Evolutionary conservation across 495 filamentous ascomycete species (phyloP), one percentile per base, ranked within the genome.

Genomic region (Penicillium diatomitis): DNA sequence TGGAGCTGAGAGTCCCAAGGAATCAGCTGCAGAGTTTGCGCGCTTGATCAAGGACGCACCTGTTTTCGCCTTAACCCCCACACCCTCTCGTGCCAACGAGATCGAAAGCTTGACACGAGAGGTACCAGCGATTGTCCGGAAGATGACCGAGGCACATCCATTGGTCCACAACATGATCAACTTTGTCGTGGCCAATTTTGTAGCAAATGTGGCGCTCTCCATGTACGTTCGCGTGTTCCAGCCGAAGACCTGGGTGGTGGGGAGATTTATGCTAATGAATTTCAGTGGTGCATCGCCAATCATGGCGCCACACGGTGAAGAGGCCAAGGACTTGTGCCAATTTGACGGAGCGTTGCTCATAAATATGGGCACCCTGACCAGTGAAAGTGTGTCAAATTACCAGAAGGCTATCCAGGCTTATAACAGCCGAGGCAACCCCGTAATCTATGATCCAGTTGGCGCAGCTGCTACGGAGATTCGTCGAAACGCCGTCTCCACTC

Each of bases 161-260:
- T 73, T 98, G 7, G 88, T 85, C 6, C 92, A 96, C 67, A 96
- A 95, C 63, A 96, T 97, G 85, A 96, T 94, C 39, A 96, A 96
- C 64, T 72, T 87, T 46, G 86, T 96, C 0, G 90, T 96, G 33
- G 87, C 91, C 54, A 95, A 95, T 60, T 86, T 98, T 57, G 87
- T 88, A 8, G 91, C 92, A 11, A 96, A 94, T 56, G 83, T 96
- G 8, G 85, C 86, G 32, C 73, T 96, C 28, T 77, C 86, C 32
- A 78, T 92, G 76, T 78, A 56, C 63, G 63, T 57, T 34, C 39
- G 5, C 29, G 8, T 3, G 28, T 12, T 35, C 9, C 34, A 8
- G 32, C 6, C 30, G 32, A 2, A 2, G 4, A 5, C 41, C 8
- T 20, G 20, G 20, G 20, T 20, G 20, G 20, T 20, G 20, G 20